Percentiles rank a stretch among this genome's conserved stretches.
Conservation (phyloP, 148 eudicot species). For the Vaccinium myrtillus region DNA sequence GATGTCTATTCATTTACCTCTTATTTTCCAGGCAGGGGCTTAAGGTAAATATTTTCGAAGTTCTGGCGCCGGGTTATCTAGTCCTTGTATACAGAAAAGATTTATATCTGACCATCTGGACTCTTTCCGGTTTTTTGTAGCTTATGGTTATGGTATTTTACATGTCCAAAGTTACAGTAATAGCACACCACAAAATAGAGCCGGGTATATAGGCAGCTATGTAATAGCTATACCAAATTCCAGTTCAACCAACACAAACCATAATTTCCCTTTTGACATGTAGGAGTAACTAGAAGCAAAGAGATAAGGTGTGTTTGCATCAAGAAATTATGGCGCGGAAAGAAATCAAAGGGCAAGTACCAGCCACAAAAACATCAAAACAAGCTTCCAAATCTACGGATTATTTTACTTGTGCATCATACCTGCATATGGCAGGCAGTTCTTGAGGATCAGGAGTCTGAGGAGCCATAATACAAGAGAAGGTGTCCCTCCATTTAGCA, state of each 20-base stretch:
- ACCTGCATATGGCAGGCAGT: constrained; percentile 9
- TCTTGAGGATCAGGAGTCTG: constrained; percentile 10
- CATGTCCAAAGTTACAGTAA: not conserved
- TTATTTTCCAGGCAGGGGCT: too few relatives aligned
- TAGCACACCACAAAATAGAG: not conserved
- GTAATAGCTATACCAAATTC: not conserved
- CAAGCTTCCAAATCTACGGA: too few relatives aligned
- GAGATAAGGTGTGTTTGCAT: not conserved
- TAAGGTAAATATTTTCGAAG: too few relatives aligned
- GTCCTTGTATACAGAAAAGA: not conserved
- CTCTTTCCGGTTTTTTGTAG: not conserved
- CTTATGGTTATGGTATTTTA: not conserved
- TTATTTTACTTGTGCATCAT: too few relatives aligned
- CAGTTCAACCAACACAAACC: not conserved
- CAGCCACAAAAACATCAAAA: too few relatives aligned
- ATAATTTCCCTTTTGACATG: not conserved
- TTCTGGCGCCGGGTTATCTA: not conserved
- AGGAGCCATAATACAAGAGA: constrained; percentile 22
- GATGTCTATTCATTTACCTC: too few relatives aligned
- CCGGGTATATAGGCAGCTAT: not conserved
- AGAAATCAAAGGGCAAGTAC: too few relatives aligned
- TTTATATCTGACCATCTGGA: not conserved
- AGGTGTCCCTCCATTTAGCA: constrained; percentile 25
- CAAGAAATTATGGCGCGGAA: not conserved
- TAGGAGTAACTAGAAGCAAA: not conserved